These are phyloP conservation scores for Xylariaceae sp. DNA, from an alignment of 2,329 filamentous ascomycete genomes.

Conservation along the genomic window DNA sequence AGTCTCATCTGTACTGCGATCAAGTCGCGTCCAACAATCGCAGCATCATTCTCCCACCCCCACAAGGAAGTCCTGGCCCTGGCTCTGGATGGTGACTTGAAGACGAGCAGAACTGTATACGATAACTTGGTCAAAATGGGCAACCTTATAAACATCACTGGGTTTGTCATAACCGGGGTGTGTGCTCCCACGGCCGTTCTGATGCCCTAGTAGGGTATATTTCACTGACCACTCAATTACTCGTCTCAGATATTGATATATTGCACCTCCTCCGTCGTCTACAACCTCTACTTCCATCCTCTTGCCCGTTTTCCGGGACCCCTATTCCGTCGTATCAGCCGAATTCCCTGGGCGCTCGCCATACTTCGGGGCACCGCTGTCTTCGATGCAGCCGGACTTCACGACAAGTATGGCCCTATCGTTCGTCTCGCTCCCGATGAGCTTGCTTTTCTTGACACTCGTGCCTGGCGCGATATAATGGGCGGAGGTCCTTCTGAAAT, in stretches of 20 bases:
- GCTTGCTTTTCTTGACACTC: conserved; percentile 33
- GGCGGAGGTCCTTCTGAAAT: conserved; percentile 6
- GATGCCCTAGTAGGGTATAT: background rate
- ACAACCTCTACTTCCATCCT: conserved; percentile 29
- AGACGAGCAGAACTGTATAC: background rate
- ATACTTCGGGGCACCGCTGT: conserved; percentile 19
- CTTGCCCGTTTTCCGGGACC: conserved; percentile 28
- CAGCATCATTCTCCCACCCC: no score
- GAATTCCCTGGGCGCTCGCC: conserved; percentile 19
- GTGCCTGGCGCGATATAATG: conserved; percentile 8
- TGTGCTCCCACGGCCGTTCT: background rate
- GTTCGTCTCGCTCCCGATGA: conserved; percentile 41
- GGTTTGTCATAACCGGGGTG: background rate
- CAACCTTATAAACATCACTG: background rate
- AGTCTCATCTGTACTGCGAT: no score
- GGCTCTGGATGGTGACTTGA: background rate
- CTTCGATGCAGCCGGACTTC: conserved; percentile 25
- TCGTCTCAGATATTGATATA: background rate
- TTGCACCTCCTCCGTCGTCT: conserved; percentile 11
- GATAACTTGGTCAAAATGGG: background rate
- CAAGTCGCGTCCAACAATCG: no score
- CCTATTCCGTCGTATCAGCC: conserved; percentile 21
- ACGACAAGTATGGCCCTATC: conserved; percentile 37
- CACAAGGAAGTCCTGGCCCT: background rate
- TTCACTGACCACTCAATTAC: background rate